These are phyloP conservation scores for Ambrosia trifida DNA, from an alignment of 129 eudicot species.

Conservation along the genomic window DNA sequence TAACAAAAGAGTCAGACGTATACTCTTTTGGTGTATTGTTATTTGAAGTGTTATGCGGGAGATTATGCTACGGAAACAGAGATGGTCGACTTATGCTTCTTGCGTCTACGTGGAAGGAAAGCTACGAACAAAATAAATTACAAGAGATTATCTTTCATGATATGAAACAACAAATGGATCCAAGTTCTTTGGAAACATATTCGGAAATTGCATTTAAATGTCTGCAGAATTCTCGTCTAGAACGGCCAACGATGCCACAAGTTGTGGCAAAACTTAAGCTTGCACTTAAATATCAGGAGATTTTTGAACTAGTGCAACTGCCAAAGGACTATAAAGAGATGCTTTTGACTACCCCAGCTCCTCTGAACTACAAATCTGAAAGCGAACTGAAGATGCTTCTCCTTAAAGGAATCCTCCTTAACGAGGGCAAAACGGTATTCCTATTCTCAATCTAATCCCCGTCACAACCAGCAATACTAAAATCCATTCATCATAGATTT, in stretches of 20 bases:
- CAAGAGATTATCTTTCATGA: constrained; percentile 8
- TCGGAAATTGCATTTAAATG: constrained; percentile 15
- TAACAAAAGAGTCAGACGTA: not conserved
- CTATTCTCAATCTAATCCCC: too few relatives aligned
- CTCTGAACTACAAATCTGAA: not conserved
- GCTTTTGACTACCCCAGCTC: not conserved
- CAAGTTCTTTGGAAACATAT: not conserved
- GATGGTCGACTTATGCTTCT: not conserved
- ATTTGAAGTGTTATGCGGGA: not conserved
- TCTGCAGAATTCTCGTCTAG: constrained; percentile 2
- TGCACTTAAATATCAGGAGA: not conserved
- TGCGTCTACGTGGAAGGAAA: not conserved
- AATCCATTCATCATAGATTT: too few relatives aligned
- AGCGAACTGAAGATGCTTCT: constrained; percentile 7
- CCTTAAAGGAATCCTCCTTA: constrained; percentile 9
- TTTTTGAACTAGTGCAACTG: not conserved
- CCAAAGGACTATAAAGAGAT: not conserved
- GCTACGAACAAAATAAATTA: not conserved
- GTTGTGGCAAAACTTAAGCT: not conserved
- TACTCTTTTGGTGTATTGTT: constrained; percentile 1
- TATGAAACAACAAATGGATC: constrained; percentile 4
- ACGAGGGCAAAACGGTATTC: not conserved
- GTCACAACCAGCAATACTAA: too few relatives aligned
- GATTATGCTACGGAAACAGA: not conserved
- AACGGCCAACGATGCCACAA: constrained; percentile 2